phyloP scores from a whole-genome alignment of 2,329 filamentous ascomycete genomes.

The Herpotrichia juniperi region DNA sequence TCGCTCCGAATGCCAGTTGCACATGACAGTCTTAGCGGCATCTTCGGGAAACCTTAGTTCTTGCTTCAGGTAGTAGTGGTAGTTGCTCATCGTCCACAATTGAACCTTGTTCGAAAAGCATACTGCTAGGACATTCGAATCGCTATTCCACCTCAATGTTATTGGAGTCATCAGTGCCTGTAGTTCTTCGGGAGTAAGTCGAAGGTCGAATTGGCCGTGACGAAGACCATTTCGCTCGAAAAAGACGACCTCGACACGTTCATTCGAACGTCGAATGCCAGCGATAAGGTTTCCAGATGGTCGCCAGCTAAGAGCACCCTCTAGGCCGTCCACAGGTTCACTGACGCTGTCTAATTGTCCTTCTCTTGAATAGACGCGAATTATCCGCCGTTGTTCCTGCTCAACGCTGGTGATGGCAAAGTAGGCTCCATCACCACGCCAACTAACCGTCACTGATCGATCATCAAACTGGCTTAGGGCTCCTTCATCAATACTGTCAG shows the following conservation, averaged over 20 bases:
- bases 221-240: slow-evolving; percentile 97
- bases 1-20: slow-evolving; percentile 84
- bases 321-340: slow-evolving; percentile 92
- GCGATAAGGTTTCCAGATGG: slow-evolving; percentile 90
- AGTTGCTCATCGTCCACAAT: slow-evolving; percentile 96
- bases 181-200: slow-evolving; percentile 66
- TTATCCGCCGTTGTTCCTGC: slow-evolving; percentile 71
- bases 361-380: slow-evolving; percentile 89
- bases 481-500: slow-evolving; percentile 88
- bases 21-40: slow-evolving; percentile 19
- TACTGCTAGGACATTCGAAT: slow-evolving; percentile 91
- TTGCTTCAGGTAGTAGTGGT: slow-evolving; percentile 97
- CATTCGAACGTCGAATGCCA: slow-evolving; percentile 74
- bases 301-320: slow-evolving; percentile 86
- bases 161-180: slow-evolving; percentile 64
- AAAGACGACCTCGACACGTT: slow-evolving; percentile 83
- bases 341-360: slow-evolving; percentile 91
- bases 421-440: slow-evolving; percentile 92
- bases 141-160: slow-evolving; percentile 82
- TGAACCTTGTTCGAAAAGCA: slow-evolving; percentile 76
- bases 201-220: slow-evolving; percentile 91
- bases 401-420: slow-evolving; percentile 86
- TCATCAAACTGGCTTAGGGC: slow-evolving; percentile 77
- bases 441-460: slow-evolving; percentile 74
- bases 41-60: slow-evolving; percentile 62